phyloP scores from a whole-genome alignment of 441 rosid genomes.

The Syzygium syzygioides region DNA sequence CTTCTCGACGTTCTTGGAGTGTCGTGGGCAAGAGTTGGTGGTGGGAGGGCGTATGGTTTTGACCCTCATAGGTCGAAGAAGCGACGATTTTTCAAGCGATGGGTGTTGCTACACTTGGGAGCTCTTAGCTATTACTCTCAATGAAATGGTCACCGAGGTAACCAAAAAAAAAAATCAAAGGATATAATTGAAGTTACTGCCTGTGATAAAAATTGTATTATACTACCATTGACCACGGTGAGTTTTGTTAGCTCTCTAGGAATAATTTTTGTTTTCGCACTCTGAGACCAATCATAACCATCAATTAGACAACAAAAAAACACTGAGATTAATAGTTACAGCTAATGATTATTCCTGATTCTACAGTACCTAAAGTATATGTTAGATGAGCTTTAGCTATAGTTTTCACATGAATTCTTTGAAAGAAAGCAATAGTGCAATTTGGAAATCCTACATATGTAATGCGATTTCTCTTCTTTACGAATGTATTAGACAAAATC shows the following conservation, averaged over 20 bases:
- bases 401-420: not conserved
- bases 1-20: not conserved
- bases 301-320: not conserved
- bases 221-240: not conserved
- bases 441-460: not conserved
- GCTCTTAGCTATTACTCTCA: not conserved
- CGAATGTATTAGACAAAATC: not conserved
- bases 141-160: slow-evolving; percentile 5
- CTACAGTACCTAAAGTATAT: not conserved
- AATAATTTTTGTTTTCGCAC: not conserved
- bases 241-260: not conserved
- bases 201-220: not conserved
- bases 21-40: not conserved
- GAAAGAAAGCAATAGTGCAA: not conserved
- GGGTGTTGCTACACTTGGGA: not conserved
- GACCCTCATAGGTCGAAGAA: not conserved
- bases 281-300: not conserved
- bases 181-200: not conserved
- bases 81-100: not conserved
- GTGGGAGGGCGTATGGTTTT: slow-evolving; percentile 1
- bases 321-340: no score
- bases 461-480: not conserved
- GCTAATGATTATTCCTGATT: no score
- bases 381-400: not conserved
- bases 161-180: not conserved